Base-by-base conservation (phyloP, 441 rosid genomes). In the Jatropha multifida region DNA sequence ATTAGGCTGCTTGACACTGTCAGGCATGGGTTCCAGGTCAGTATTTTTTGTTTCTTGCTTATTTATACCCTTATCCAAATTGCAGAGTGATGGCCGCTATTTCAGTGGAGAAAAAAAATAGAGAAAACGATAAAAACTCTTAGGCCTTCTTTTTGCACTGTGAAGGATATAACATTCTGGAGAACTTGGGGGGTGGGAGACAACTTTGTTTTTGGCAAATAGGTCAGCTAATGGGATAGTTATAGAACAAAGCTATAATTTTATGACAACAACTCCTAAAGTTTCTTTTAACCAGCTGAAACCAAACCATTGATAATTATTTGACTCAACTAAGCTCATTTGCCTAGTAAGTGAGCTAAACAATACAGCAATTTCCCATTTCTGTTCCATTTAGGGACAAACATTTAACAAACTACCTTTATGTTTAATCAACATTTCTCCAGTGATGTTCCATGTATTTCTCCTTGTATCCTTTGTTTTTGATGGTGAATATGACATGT, bases 1-100 rank as follows among this genome's bases (percentile, higher is more conserved):
- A 81, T 90, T 74, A 85, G 90, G 79, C 88, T 83, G 76, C 65
- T 82, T 51, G 90, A 84, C 80, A 79, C 71, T 4, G 79, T 81
- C 77, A 84, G 76, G 65, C 83, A 83, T 68, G 84, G 77, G 61
- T 81, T 82, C 70, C 85, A 82, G 80, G 94, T 88, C 64, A 82
- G 83, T 72, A 20, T 65, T 66, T 40, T 17, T 51, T 64, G 32
- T 26, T 68, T 73, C 0, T 73, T 69, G 44, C 64, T 49, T 32
- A 13, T 38, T 72, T 42, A 42, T 78, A 18, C 44, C 55, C 20
- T 62, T 5, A 2, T 17, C 41, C 18, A 48, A 13, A 44, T 41
- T 32, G 26, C 65, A 10, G 11, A 18, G 42, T 62, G 13, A 48
- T 20, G 3, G 59, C 61, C 11, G 26, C 49, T 68, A 61, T 78